phyloP scores from a whole-genome alignment of 345 rosid genomes.

The Garcia nutans region DNA sequence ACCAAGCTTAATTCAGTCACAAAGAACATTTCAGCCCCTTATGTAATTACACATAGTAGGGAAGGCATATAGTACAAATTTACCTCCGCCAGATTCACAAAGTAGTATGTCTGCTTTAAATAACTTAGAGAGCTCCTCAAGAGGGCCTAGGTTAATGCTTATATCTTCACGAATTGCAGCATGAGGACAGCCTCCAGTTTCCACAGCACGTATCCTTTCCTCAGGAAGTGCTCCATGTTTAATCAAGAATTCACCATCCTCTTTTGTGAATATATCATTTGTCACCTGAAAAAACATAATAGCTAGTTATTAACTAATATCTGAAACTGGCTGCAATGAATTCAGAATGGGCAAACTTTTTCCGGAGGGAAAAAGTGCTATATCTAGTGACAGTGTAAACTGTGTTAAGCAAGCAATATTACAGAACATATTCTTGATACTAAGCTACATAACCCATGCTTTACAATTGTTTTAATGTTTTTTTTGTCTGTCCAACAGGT shows the following conservation, averaged over 20 bases:
- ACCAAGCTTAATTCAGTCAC: not conserved
- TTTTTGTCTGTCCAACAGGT: not conserved
- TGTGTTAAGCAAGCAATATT: not conserved
- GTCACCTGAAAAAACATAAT: constrained; percentile 59
- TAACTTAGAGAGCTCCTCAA: constrained; percentile 86
- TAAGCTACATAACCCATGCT: not conserved
- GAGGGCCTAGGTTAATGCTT: constrained; percentile 95
- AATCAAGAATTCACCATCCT: constrained; percentile 93
- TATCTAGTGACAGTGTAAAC: too few relatives aligned
- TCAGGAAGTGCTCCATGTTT: constrained; percentile 88
- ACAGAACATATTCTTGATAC: not conserved
- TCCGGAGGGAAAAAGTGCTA: too few relatives aligned
- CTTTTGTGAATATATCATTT: constrained; percentile 96
- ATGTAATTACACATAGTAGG: not conserved
- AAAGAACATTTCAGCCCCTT: not conserved
- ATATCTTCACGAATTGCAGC: constrained; percentile 99
- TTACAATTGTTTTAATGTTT: not conserved
- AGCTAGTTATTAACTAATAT: not conserved
- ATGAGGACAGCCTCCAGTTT: constrained; percentile 97
- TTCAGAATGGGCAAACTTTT: too few relatives aligned
- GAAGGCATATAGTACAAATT: not conserved
- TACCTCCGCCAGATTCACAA: constrained; percentile 98
- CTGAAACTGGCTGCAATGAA: not conserved
- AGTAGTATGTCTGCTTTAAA: constrained; percentile 88
- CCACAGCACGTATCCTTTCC: constrained; percentile 90